phyloP scores from a whole-genome alignment of 192 early-diverging fungal species.

The Jimgerdemannia flammicorona region DNA sequence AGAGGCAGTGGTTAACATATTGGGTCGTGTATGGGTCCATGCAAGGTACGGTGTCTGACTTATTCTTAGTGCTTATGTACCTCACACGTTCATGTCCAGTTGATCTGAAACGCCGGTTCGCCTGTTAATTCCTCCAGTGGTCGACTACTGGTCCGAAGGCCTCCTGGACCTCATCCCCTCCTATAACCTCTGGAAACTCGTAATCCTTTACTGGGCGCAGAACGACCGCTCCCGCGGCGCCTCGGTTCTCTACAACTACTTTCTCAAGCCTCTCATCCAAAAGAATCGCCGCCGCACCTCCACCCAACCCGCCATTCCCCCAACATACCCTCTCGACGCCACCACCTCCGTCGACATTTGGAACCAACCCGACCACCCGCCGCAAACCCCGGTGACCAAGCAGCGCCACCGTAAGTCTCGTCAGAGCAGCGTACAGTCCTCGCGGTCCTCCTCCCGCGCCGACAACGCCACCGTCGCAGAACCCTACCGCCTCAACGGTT shows the following conservation, averaged over 20 bases:
- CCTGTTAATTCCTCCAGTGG: slow-evolving; percentile 15
- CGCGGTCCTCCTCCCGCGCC: not conserved
- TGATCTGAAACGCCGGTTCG: not conserved
- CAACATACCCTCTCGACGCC: not conserved
- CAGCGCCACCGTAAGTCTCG: not conserved
- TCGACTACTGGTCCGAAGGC: slow-evolving; percentile 45
- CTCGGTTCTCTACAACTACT: slow-evolving; percentile 40
- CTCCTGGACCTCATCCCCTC: slow-evolving; percentile 37
- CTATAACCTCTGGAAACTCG: slow-evolving; percentile 48
- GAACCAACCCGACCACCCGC: not conserved
- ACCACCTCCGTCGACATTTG: not conserved
- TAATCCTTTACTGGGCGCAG: slow-evolving; percentile 59
- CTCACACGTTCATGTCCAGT: not conserved
- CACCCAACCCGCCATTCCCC: not conserved
- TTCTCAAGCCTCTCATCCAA: slow-evolving; percentile 21
- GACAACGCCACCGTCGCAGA: not conserved
- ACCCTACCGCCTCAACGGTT: not conserved
- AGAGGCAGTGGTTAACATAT: slow-evolving; percentile 54
- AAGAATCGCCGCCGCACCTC: not conserved
- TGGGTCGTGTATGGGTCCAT: slow-evolving; percentile 56
- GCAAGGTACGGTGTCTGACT: slow-evolving; percentile 19
- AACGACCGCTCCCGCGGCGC: slow-evolving; percentile 47
- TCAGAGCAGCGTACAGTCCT: not conserved
- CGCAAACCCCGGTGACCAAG: not conserved
- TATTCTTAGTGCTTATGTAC: not conserved